Evolutionary conservation across 2,329 filamentous ascomycete genomes (phyloP).

Genomic region (Boeremia lycopersici): DNA sequence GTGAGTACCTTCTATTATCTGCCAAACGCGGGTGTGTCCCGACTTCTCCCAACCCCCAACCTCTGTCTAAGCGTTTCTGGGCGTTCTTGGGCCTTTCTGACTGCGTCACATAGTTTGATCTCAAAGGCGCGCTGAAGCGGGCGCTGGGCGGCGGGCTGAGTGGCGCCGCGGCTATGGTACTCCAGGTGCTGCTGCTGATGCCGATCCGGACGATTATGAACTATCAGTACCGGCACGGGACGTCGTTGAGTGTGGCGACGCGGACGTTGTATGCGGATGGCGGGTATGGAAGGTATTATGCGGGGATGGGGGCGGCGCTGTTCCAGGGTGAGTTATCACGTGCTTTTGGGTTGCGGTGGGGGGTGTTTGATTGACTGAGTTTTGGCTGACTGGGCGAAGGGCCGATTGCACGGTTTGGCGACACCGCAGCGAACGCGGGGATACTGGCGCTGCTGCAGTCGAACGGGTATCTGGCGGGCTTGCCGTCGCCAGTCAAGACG

Average conservation of each 20-base stretch:
- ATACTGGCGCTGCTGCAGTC: slow-evolving; percentile 36
- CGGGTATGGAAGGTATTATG: slow-evolving; percentile 34
- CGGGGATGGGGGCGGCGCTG: slow-evolving; percentile 32
- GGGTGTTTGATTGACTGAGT: background rate
- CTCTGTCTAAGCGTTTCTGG: too few relatives aligned
- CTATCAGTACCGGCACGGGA: slow-evolving; percentile 40
- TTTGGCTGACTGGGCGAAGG: slow-evolving; percentile 7
- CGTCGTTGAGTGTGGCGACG: slow-evolving; percentile 30
- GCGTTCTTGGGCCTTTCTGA: too few relatives aligned
- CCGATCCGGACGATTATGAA: slow-evolving; percentile 41
- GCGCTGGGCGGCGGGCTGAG: slow-evolving; percentile 38
- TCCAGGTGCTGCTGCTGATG: slow-evolving; percentile 39
- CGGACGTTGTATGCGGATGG: slow-evolving; percentile 35
- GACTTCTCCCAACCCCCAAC: too few relatives aligned
- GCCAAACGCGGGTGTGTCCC: too few relatives aligned
- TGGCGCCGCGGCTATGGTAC: slow-evolving; percentile 38
- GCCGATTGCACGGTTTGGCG: slow-evolving; percentile 37
- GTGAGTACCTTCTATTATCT: slow-evolving; percentile 12
- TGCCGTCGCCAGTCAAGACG: slow-evolving; percentile 36
- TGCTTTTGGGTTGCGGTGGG: background rate
- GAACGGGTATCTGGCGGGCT: slow-evolving; percentile 29
- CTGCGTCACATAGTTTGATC: too few relatives aligned
- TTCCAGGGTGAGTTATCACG: slow-evolving; percentile 23
- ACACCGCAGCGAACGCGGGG: slow-evolving; percentile 39
- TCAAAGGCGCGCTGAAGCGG: slow-evolving; percentile 33